These are phyloP conservation scores for Daldinia vernicosa DNA, from an alignment of 495 filamentous ascomycete species.

Conservation along the genomic window DNA sequence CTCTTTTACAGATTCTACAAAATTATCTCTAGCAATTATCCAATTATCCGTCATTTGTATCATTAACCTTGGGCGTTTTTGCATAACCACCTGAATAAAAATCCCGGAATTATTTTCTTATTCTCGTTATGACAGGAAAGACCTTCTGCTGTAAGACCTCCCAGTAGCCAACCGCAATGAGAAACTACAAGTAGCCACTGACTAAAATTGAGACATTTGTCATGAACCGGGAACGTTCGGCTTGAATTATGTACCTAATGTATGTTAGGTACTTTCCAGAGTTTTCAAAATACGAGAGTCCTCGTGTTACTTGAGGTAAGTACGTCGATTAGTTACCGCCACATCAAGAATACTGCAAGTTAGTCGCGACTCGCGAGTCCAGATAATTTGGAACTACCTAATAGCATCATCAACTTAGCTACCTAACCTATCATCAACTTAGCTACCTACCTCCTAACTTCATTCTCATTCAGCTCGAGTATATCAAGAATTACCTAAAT, in stretches of 20 bases:
- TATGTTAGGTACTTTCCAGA: not conserved
- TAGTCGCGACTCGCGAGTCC: not conserved
- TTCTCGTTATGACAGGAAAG: too few relatives aligned
- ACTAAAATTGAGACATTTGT: conserved; percentile 9
- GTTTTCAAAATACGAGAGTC: not conserved
- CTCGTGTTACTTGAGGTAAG: not conserved
- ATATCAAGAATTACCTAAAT: not conserved
- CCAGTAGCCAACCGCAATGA: not conserved
- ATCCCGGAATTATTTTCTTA: too few relatives aligned
- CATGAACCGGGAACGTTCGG: conserved; percentile 10
- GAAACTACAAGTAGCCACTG: not conserved
- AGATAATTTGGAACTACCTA: not conserved
- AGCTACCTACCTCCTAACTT: too few relatives aligned
- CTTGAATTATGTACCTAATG: not conserved
- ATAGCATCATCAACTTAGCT: not conserved
- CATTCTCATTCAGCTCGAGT: not conserved
- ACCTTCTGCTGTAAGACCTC: not conserved
- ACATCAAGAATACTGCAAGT: not conserved
- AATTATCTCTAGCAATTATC: not conserved
- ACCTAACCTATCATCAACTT: not conserved
- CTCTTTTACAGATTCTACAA: not conserved
- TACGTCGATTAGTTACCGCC: not conserved
- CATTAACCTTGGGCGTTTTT: too few relatives aligned
- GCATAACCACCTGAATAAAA: too few relatives aligned
- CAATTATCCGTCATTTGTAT: too few relatives aligned